These are phyloP conservation scores for Cladophialophora yegresii DNA, from an alignment of 2,329 filamentous ascomycete species.

Conservation along the genomic window DNA sequence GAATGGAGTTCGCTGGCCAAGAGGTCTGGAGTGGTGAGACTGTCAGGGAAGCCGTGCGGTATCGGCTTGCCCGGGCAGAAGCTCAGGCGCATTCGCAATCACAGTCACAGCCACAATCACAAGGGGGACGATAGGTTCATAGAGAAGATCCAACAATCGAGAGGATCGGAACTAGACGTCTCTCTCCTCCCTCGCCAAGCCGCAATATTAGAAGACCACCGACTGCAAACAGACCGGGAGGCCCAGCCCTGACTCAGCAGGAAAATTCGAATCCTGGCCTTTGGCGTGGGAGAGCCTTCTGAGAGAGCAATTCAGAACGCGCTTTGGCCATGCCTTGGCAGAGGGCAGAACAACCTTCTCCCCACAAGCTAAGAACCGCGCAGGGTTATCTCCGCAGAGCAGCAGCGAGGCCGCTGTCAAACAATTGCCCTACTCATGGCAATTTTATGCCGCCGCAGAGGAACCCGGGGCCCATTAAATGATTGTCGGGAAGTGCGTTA, in stretches of 20 bases:
- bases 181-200: background rate
- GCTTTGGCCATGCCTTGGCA: background rate
- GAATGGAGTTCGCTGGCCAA: constrained; percentile 53
- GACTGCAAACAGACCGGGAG: background rate
- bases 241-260: background rate
- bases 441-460: background rate
- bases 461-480: background rate
- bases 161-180: background rate
- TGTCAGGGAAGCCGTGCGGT: constrained; percentile 63
- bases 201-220: background rate
- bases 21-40: constrained; percentile 64
- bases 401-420: background rate
- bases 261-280: background rate
- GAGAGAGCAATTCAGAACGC: background rate
- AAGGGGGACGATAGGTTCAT: constrained; percentile 3
- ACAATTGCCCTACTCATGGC: background rate
- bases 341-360: background rate
- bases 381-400: background rate
- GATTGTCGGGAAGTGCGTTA: background rate
- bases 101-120: background rate
- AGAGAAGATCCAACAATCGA: background rate
- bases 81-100: constrained; percentile 25
- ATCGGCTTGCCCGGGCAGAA: constrained; percentile 59
- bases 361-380: background rate
- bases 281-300: background rate